These are phyloP conservation scores for Malassezia furfur DNA, from an alignment of 1,284 basidiomycete species.

Conservation along the genomic window DNA sequence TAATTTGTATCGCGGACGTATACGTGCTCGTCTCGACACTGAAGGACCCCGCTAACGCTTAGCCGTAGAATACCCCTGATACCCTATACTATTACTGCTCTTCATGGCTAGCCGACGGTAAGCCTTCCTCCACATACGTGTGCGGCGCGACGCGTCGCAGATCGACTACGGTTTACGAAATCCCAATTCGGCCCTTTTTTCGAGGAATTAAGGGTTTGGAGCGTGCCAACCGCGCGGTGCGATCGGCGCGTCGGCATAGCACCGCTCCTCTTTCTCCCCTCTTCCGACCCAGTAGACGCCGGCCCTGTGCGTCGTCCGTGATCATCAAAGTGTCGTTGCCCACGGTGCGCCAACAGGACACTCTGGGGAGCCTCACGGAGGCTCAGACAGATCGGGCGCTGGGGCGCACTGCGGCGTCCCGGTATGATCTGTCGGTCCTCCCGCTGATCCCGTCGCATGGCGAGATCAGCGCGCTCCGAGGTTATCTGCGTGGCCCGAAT, in stretches of 20 bases:
- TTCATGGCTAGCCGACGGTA: too few species aligned
- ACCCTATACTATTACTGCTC: too few species aligned
- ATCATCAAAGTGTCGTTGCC: slow-evolving; percentile 12
- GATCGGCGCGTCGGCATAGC: too few species aligned
- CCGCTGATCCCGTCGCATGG: slow-evolving; percentile 10
- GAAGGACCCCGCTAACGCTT: slow-evolving; percentile 12
- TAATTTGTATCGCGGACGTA: slow-evolving; percentile 17
- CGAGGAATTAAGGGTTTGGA: too few species aligned
- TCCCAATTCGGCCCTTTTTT: too few species aligned
- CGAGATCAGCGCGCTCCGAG: slow-evolving; percentile 5
- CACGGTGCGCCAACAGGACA: background rate
- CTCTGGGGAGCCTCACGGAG: background rate
- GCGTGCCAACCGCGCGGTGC: too few species aligned
- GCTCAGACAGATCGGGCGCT: background rate
- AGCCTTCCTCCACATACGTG: too few species aligned
- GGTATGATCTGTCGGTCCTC: slow-evolving; percentile 9
- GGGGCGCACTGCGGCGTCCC: background rate
- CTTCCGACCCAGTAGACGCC: too few species aligned
- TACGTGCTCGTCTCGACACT: slow-evolving; percentile 8
- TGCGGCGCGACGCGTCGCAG: too few species aligned
- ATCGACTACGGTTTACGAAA: too few species aligned
- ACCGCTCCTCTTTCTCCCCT: too few species aligned
- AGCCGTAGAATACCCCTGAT: background rate
- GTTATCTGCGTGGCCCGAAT: slow-evolving; percentile 6
- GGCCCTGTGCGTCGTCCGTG: too few species aligned